These are phyloP conservation scores for Aureobasidium musti DNA, from an alignment of 2,329 filamentous ascomycete genomes.

Conservation along the genomic window DNA sequence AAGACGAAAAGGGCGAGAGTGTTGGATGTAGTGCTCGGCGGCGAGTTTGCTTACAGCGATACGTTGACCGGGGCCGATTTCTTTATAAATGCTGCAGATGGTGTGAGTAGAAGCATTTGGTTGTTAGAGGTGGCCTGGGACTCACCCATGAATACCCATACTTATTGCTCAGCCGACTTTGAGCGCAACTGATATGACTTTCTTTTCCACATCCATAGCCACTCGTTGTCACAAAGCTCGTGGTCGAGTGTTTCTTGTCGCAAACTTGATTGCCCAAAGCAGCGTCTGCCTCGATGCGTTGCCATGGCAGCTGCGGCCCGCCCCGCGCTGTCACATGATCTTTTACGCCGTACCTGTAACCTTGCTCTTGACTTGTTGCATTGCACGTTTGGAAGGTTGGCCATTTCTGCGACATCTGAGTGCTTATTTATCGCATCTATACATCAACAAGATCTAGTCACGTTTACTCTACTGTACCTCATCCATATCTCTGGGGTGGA, in stretches of 20 bases:
- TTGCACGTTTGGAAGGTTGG: background rate
- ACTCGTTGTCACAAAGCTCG: background rate
- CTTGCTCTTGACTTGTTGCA: background rate
- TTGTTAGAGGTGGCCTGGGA: background rate
- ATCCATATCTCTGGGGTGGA: background rate
- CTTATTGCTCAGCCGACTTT: constrained; percentile 1
- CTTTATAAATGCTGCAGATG: constrained; percentile 75
- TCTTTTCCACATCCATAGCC: background rate
- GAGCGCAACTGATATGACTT: background rate
- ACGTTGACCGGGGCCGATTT: constrained; percentile 78
- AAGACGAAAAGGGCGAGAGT: constrained; percentile 73
- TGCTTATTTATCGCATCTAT: background rate
- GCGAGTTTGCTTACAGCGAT: constrained; percentile 82
- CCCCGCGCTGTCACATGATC: constrained; percentile 14
- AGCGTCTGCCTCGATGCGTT: constrained; percentile 12
- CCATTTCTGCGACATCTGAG: background rate
- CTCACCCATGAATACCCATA: constrained; percentile 39
- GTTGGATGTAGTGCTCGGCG: constrained; percentile 70
- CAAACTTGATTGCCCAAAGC: constrained; percentile 10
- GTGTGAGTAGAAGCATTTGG: constrained; percentile 27
- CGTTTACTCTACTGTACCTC: too few relatives aligned
- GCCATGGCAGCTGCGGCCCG: constrained; percentile 24
- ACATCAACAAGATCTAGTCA: background rate
- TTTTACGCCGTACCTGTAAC: background rate
- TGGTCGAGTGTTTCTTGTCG: constrained; percentile 4